Base-by-base conservation (phyloP, 768 basidiomycete genomes). In the Austroboletus eburneus region DNA sequence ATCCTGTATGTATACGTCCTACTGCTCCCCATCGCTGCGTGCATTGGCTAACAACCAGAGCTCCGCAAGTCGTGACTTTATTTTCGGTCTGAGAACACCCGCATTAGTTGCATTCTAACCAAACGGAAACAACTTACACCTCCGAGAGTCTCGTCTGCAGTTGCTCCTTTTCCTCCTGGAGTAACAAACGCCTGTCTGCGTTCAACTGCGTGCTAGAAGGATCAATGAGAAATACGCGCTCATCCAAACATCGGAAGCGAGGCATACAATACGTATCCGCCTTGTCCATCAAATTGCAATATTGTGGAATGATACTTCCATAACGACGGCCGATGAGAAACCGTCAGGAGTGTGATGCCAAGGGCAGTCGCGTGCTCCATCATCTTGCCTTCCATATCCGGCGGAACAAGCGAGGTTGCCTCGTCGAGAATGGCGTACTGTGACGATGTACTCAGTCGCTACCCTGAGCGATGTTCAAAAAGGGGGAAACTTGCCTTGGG, bases 401-500 rank as follows among this genome's bases (percentile, higher is more conserved):
- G 78, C 3, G 93, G 93, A 8, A 99, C 94, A 4, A 94, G 83
- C 16, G 89, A 91, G 4, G 95, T 97, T 43, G 94, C 94, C 63
- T 99, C 95, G 58, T 99, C 95, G 39, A 98, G 73, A 47, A 98
- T 92, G 10, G 94, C 95, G 57, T 95, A 97, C 91, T 94, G 56
- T 14, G 20, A 23, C 48, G n/a, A 33, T 23, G 23, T 25, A n/a
- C n/a, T 48, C 35, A 45, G 46, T 30, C 46, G 43, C 32, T 32
- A 24, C 32, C 21, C 37, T 29, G 18, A 6, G 24, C 10, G 20
- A 21, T 12, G 29, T 16, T 3, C 33, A 18, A 38, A 36, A 30
- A 18, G 36, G 16, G 42, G 17, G n/a, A 54, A 4, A 61, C 74
- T 54, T 52, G 83, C 91, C 77, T 91, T 94, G 9, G 95, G 95